A percentile compares a stretch with the other conserved stretches of the same genome.
Conservation (phyloP, 495 filamentous ascomycete species). For the Xylaria scruposa region DNA sequence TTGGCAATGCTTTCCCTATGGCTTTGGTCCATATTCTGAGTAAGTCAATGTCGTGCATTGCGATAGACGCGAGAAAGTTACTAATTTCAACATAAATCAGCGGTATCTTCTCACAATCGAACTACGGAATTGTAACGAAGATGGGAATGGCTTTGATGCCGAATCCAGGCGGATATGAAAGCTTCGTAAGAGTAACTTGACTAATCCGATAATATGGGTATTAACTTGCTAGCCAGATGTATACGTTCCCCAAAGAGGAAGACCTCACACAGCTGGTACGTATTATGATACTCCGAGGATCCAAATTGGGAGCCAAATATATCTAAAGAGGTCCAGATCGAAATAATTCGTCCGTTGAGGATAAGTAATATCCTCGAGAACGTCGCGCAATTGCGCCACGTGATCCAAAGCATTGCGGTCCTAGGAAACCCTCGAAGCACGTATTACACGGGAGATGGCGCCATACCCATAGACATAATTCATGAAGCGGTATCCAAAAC, state of each 20-base stretch:
- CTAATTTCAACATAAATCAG: conserved; percentile 18
- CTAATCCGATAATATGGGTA: not conserved
- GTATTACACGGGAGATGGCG: conserved; percentile 51
- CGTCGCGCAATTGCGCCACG: conserved; percentile 61
- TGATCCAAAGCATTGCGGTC: conserved; percentile 56
- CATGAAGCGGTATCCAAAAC: conserved; percentile 47
- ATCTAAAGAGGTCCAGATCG: conserved; percentile 36
- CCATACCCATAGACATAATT: conserved; percentile 47
- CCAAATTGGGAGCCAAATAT: conserved; percentile 1
- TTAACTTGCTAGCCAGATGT: conserved; percentile 40
- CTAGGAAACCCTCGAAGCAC: conserved; percentile 50
- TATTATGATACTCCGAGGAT: not conserved
- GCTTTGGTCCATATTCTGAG: conserved; percentile 62
- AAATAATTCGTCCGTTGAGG: conserved; percentile 59
- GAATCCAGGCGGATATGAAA: conserved; percentile 52
- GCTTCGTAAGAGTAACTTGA: conserved; percentile 41
- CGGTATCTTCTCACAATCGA: conserved; percentile 62
- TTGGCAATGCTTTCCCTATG: conserved; percentile 58
- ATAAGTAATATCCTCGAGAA: conserved; percentile 61
- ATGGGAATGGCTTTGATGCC: conserved; percentile 61
- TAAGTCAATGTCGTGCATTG: conserved; percentile 43
- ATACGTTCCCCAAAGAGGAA: conserved; percentile 58
- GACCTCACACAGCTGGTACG: conserved; percentile 51
- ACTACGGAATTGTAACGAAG: conserved; percentile 61
- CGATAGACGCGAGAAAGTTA: not conserved